Conservation (phyloP, 2,329 filamentous ascomycete genomes). For the Penicillium brevicompactum region DNA sequence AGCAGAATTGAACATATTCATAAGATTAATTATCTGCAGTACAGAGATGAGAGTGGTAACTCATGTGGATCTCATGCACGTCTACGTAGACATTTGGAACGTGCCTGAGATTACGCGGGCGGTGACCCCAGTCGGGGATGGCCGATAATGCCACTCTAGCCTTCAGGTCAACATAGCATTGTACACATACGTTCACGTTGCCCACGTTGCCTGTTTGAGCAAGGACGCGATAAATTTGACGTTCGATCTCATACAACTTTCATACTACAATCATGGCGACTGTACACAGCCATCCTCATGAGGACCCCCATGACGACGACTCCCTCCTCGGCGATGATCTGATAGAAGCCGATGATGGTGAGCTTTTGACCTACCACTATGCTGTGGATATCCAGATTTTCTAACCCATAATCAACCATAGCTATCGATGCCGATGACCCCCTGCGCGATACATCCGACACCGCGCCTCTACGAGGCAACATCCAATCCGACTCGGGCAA, state of each 20-base stretch:
- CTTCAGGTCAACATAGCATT: slow-evolving; percentile 27
- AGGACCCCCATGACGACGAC: slow-evolving; percentile 64
- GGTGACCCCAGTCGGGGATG: slow-evolving; percentile 15
- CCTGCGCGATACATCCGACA: slow-evolving; percentile 67
- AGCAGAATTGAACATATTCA: background rate
- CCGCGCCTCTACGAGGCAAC: slow-evolving; percentile 80
- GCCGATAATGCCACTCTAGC: slow-evolving; percentile 46
- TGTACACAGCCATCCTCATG: slow-evolving; percentile 50
- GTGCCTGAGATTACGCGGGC: slow-evolving; percentile 9
- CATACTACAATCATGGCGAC: slow-evolving; percentile 36
- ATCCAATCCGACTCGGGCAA: slow-evolving; percentile 63
- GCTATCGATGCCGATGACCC: slow-evolving; percentile 94
- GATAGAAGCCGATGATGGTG: slow-evolving; percentile 79
- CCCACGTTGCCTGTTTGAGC: slow-evolving; percentile 6
- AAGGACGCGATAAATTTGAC: slow-evolving; percentile 17
- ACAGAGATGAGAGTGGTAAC: background rate
- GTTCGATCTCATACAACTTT: background rate
- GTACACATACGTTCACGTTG: background rate
- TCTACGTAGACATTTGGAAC: background rate
- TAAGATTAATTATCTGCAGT: background rate
- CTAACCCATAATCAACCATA: slow-evolving; percentile 35
- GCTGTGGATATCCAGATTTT: background rate
- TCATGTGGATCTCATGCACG: background rate
- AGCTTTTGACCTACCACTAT: slow-evolving; percentile 10
- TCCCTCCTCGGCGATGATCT: slow-evolving; percentile 69